Conservation (phyloP, 192 early-diverging fungal species). For the Entrophospora sp. region DNA sequence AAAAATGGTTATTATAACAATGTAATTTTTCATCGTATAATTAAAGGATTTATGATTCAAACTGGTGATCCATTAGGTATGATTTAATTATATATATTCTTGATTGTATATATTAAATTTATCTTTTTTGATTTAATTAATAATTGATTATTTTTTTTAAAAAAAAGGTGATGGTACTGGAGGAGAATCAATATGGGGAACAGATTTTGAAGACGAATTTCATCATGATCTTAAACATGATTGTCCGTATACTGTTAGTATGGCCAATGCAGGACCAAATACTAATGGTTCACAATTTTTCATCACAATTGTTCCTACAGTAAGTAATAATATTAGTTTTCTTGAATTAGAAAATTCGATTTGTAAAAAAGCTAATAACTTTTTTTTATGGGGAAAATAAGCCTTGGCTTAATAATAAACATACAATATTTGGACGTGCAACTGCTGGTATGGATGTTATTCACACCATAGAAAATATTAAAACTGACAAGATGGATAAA, state of each 20-base stretch:
- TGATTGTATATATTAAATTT: too few species aligned
- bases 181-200: conserved; percentile 85
- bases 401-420: conserved; percentile 96
- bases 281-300: conserved; percentile 96
- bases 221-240: conserved; percentile 71
- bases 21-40: conserved; percentile 93
- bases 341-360: too few species aligned
- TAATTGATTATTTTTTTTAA: not conserved
- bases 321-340: conserved; percentile 43
- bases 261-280: conserved; percentile 88
- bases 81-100: conserved; percentile 8
- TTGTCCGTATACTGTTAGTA: conserved; percentile 82
- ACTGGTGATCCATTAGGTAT: conserved; percentile 77
- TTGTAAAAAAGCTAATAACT: conserved; percentile 9
- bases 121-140: not conserved
- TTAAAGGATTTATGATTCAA: conserved; percentile 96
- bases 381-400: conserved; percentile 35
- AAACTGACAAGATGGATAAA: conserved; percentile 82
- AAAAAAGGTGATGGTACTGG: conserved; percentile 81
- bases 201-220: conserved; percentile 94
- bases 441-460: conserved; percentile 90
- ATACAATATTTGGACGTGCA: conserved; percentile 88
- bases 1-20: conserved; percentile 86
- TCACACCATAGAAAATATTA: conserved; percentile 71
- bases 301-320: conserved; percentile 83